A percentile compares a stretch with the other conserved stretches of the same genome.
phyloP scores from a whole-genome alignment of 441 rosid species.

The Brassica hybrid region DNA sequence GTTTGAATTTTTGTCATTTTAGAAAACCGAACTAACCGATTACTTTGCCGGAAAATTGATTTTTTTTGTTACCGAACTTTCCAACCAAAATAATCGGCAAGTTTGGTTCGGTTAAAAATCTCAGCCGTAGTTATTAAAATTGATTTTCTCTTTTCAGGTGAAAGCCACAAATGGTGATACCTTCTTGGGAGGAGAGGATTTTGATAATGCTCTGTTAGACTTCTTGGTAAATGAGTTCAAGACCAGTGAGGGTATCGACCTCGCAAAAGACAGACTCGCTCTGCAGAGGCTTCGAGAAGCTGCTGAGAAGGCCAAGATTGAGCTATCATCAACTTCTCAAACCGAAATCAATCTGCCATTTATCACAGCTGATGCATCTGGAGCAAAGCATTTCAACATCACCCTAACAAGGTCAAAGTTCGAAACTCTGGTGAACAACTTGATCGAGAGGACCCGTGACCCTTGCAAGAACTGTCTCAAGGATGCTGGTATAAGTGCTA shows the following conservation, averaged over 20 bases:
- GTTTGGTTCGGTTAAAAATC: too few relatives aligned
- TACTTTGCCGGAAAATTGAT: too few relatives aligned
- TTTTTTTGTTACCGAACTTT: too few relatives aligned
- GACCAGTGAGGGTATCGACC: slow-evolving; percentile 79
- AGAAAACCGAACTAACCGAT: too few relatives aligned
- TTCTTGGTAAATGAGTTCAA: slow-evolving; percentile 81
- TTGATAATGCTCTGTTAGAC: slow-evolving; percentile 83
- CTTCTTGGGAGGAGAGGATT: slow-evolving; percentile 96
- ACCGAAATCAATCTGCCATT: slow-evolving; percentile 95
- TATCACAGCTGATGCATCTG: slow-evolving; percentile 91
- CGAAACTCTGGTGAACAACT: slow-evolving; percentile 67
- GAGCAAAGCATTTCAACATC: slow-evolving; percentile 90
- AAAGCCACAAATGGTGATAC: slow-evolving; percentile 99
- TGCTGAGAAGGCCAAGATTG: slow-evolving; percentile 98
- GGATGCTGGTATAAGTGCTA: slow-evolving; percentile 82
- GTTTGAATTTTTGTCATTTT: too few relatives aligned
- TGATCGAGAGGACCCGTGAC: slow-evolving; percentile 84
- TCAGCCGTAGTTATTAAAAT: neutral
- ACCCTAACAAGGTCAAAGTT: slow-evolving; percentile 85
- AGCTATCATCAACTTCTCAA: slow-evolving; percentile 90
- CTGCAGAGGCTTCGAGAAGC: slow-evolving; percentile 97
- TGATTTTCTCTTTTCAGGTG: slow-evolving; percentile 51
- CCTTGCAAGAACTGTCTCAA: slow-evolving; percentile 92
- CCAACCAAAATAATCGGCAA: too few relatives aligned
- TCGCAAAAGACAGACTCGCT: slow-evolving; percentile 82